Evolutionary conservation across 306 rosid genomes (phyloP).

Genomic region (Vigna nakashimae): DNA sequence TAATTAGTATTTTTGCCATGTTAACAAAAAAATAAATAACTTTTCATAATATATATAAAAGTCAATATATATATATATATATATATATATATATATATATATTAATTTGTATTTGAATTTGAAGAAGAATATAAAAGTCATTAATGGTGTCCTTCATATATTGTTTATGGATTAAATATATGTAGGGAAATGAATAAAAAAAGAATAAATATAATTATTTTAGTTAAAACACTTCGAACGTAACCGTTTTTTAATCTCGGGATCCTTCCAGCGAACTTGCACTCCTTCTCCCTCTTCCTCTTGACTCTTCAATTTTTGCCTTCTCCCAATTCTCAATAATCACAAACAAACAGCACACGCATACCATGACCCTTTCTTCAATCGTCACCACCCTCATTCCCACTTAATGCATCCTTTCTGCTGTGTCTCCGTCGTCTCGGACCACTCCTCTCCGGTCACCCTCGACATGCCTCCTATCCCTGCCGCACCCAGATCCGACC

Average conservation of each 20-base stretch:
- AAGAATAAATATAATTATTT: not conserved
- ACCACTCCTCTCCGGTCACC: constrained; percentile 59
- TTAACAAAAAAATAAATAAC: no score
- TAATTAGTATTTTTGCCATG: no score
- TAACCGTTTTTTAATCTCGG: constrained; percentile 53
- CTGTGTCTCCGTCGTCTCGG: constrained; percentile 72
- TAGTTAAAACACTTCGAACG: constrained; percentile 17
- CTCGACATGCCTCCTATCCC: constrained; percentile 55
- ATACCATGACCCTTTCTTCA: constrained; percentile 42
- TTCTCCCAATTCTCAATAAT: not conserved
- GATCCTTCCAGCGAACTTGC: constrained; percentile 40
- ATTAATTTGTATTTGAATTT: no score
- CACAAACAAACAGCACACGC: not conserved
- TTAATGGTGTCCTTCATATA: no score
- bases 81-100: no score
- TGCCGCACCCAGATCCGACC: constrained; percentile 57
- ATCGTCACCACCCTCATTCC: constrained; percentile 17
- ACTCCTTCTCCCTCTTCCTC: not conserved
- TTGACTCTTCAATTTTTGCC: constrained; percentile 25
- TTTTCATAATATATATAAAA: no score
- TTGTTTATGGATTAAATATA: not conserved
- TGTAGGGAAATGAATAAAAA: not conserved
- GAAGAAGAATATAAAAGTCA: no score
- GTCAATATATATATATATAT: no score
- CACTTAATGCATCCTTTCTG: constrained; percentile 76